Evolutionary conservation across 2,329 filamentous ascomycete species (phyloP).

Genomic region (Beauveria medogensis): DNA sequence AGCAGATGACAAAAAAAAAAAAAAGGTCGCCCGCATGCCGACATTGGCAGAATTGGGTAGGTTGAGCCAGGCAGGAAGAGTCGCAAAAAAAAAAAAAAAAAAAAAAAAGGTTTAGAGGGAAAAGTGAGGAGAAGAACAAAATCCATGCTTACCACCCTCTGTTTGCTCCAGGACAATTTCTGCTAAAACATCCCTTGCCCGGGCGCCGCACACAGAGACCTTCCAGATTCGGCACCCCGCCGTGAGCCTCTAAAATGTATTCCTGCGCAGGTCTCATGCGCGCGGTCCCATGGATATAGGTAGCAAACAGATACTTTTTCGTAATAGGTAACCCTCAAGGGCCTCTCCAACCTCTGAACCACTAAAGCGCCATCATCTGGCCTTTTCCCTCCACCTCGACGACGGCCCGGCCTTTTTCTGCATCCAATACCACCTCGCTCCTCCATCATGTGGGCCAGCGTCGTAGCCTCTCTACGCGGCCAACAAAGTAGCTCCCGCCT

Average conservation of each 20-base stretch:
- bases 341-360: not conserved
- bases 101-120: no score
- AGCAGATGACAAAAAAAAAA: no score
- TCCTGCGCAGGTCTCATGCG: not conserved
- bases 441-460: slow-evolving; percentile 5
- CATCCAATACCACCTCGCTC: slow-evolving; percentile 7
- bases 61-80: no score
- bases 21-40: no score
- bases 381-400: not conserved
- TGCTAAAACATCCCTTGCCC: no score
- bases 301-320: not conserved
- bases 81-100: no score
- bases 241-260: not conserved
- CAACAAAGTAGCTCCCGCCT: not conserved
- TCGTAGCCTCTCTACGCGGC: not conserved
- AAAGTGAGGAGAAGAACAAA: no score
- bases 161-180: no score
- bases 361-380: not conserved
- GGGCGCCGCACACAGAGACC: not conserved
- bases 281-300: not conserved
- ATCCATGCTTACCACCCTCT: no score
- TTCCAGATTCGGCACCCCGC: not conserved
- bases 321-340: not conserved
- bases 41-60: no score
- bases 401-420: not conserved